Percentiles rank a stretch among this genome's conserved stretches.
These are phyloP conservation scores for Penicillium rolfsii DNA, from an alignment of 2,329 filamentous ascomycete genomes.

Conservation along the genomic window DNA sequence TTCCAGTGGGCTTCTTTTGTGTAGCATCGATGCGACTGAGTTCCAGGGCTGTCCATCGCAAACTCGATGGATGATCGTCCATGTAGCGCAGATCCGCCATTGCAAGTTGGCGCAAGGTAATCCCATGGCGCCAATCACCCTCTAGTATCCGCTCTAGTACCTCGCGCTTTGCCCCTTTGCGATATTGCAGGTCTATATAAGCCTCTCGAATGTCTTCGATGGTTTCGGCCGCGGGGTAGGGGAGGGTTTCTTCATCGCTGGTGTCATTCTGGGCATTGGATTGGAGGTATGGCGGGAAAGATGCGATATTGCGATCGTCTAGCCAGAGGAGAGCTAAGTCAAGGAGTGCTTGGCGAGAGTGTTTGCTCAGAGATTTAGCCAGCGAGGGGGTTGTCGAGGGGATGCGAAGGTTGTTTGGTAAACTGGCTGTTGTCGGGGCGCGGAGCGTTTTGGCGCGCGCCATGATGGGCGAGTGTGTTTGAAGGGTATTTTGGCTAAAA, in stretches of 20 bases:
- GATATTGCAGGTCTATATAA: slow-evolving; percentile 63
- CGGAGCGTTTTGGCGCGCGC: slow-evolving; percentile 40
- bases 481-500: too few relatives aligned
- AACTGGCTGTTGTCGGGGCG: slow-evolving; percentile 70
- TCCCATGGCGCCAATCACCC: slow-evolving; percentile 60
- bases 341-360: slow-evolving; percentile 73
- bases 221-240: slow-evolving; percentile 69
- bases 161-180: slow-evolving; percentile 58
- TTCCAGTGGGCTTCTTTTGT: slow-evolving; percentile 17
- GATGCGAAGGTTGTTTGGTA: slow-evolving; percentile 72
- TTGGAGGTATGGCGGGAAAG: slow-evolving; percentile 63
- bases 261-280: slow-evolving; percentile 53
- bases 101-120: slow-evolving; percentile 59
- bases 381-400: slow-evolving; percentile 67
- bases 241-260: slow-evolving; percentile 64
- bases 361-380: slow-evolving; percentile 66
- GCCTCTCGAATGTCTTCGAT: slow-evolving; percentile 68
- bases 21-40: slow-evolving; percentile 40
- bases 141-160: slow-evolving; percentile 60
- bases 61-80: slow-evolving; percentile 55
- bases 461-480: slow-evolving; percentile 25
- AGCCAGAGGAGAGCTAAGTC: slow-evolving; percentile 78
- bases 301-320: slow-evolving; percentile 63
- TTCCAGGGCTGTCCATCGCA: slow-evolving; percentile 59
- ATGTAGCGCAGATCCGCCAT: slow-evolving; percentile 59